phyloP scores from a whole-genome alignment of 2,329 filamentous ascomycete species.

The Lizonia empirigonia region DNA sequence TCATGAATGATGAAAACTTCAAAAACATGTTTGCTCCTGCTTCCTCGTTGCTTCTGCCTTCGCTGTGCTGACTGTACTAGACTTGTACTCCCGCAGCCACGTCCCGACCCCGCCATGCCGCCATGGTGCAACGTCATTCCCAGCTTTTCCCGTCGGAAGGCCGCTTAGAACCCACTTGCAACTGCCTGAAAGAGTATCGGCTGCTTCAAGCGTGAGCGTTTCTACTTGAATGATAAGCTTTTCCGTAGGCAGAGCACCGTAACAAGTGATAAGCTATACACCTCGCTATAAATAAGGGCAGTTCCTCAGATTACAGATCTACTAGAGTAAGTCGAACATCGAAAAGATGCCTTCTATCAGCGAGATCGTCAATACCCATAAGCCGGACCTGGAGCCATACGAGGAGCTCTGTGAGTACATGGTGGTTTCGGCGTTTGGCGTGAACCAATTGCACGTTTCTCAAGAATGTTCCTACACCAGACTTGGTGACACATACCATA shows the following conservation, averaged over 20 bases:
- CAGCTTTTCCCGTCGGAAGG: conserved; percentile 29
- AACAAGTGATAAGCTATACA: neutral
- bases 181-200: conserved; percentile 8
- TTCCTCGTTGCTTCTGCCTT: neutral
- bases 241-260: conserved; percentile 2
- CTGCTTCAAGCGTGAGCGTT: neutral
- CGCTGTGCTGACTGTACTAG: neutral
- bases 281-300: neutral
- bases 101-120: conserved; percentile 9
- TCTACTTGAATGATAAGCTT: conserved; percentile 10
- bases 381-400: conserved; percentile 36
- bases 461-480: too few species aligned
- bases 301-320: neutral
- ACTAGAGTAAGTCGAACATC: neutral
- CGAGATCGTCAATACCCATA: conserved; percentile 31
- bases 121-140: conserved; percentile 23
- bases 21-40: conserved; percentile 18
- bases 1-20: conserved; percentile 42
- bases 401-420: conserved; percentile 41
- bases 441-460: neutral
- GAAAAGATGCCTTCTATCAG: conserved; percentile 41
- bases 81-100: neutral
- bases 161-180: conserved; percentile 3
- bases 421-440: conserved; percentile 1
- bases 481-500: too few species aligned